Evolutionary conservation across 2,329 filamentous ascomycete species (phyloP).

Genomic region (Fusarium illudens): DNA sequence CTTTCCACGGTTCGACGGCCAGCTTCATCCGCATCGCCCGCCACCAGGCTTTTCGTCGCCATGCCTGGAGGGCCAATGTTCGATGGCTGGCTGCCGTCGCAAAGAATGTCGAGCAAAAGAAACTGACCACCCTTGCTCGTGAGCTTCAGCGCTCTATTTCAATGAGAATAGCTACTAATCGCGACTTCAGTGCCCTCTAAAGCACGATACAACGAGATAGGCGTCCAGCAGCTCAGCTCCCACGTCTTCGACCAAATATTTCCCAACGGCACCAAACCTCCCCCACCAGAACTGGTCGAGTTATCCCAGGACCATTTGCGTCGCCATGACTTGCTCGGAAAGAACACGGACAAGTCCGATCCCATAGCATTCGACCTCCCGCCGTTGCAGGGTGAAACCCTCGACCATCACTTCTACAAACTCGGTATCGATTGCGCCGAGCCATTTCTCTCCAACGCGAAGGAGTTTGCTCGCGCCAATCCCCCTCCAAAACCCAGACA

Average conservation of each 20-base stretch:
- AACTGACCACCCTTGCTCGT: slow-evolving; percentile 52
- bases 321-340: slow-evolving; percentile 87
- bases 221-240: slow-evolving; percentile 90
- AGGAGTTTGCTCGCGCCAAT: slow-evolving; percentile 72
- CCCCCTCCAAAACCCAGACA: slow-evolving; percentile 68
- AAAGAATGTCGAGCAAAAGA: slow-evolving; percentile 30
- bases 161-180: not conserved
- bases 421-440: slow-evolving; percentile 88
- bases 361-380: slow-evolving; percentile 91
- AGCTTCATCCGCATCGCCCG: slow-evolving; percentile 62
- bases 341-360: slow-evolving; percentile 79
- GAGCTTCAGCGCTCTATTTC: slow-evolving; percentile 33
- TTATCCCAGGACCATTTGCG: slow-evolving; percentile 83
- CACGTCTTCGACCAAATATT: slow-evolving; percentile 88
- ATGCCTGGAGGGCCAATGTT: slow-evolving; percentile 47
- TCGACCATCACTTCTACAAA: slow-evolving; percentile 95
- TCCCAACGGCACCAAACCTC: slow-evolving; percentile 60
- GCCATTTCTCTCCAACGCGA: slow-evolving; percentile 80
- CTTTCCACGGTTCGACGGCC: slow-evolving; percentile 53
- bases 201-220: slow-evolving; percentile 88
- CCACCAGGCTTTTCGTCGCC: slow-evolving; percentile 54
- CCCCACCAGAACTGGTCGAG: slow-evolving; percentile 76
- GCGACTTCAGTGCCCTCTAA: slow-evolving; percentile 56
- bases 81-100: slow-evolving; percentile 56
- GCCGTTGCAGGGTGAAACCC: slow-evolving; percentile 75